Base-by-base conservation (phyloP, 1,284 basidiomycete species). In the Vanrija sp. region DNA sequence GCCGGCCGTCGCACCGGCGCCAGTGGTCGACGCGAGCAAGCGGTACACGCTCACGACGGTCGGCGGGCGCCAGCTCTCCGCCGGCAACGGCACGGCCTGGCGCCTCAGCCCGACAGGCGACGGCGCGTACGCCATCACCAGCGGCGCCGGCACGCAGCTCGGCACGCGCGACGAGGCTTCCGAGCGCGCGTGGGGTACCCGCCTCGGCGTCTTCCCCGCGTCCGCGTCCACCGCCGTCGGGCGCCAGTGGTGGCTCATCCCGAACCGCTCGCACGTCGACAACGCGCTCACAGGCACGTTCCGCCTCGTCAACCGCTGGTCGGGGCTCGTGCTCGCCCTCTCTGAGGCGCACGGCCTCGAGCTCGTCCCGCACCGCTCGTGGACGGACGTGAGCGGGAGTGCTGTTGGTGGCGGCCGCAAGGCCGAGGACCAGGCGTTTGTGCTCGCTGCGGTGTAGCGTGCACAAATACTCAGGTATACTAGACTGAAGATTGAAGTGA, bases 221-320 rank as follows among this genome's bases (percentile, higher is more conserved):
- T 20, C 10, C 24, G 14, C 20, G 10, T 5, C 7, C 20, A 9
- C 10, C 15, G 4, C 5, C 6, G 36, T 18, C 14, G 44, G n/a
- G n/a, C 46, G 39, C 36, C 46, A 47, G n/a, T 47, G 46, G 46
- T 47, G 46, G 46, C 23, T 47, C 37, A 38, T 47, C n/a, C 46
- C 37, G 22, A 16, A 10, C 23, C 45, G 35, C 43, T 37, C 35
- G 46, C 22, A 36, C 14, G n/a, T 10, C 8, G 23, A 22, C 35
- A 46, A 46, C 45, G 12, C 19, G 5, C 35, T 15, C 19, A 23
- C 31, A 6, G 45, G 45, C 6, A 22, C 45, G 3, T 19, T 46
- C 14, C 45, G 45, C 18, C 18, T 46, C 35, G 45, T 46, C 14
- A 46, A 46, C 35, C 31, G 45, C 16, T 46, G 24, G 24, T 23